A percentile compares a stretch with the other conserved stretches of the same genome.
phyloP scores from a whole-genome alignment of 2,329 filamentous ascomycete species.

The Fusarium incarnatum region DNA sequence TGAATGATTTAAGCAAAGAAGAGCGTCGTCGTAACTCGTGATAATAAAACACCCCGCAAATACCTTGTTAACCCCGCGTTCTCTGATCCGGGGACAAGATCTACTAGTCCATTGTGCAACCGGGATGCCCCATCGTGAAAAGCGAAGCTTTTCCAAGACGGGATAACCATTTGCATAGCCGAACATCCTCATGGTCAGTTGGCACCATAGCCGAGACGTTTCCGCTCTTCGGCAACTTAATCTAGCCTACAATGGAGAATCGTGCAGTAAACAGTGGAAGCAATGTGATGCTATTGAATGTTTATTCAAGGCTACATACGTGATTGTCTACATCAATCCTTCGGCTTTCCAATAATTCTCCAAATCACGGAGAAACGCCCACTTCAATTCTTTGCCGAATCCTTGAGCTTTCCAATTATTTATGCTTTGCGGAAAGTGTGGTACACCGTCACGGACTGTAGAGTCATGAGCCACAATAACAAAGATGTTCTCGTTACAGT shows the following conservation, averaged over 20 bases:
- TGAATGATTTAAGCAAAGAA: neutral
- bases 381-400: constrained; percentile 28
- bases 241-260: neutral
- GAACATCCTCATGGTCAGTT: neutral
- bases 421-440: constrained; percentile 35
- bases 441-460: constrained; percentile 36
- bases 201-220: neutral
- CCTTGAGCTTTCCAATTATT: constrained; percentile 39
- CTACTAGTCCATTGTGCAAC: neutral
- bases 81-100: neutral
- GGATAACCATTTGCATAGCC: constrained; percentile 19
- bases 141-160: constrained; percentile 12
- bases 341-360: constrained; percentile 36
- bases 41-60: neutral
- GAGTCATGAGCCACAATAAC: constrained; percentile 40
- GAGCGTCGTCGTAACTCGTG: neutral
- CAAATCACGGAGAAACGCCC: constrained; percentile 38
- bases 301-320: neutral
- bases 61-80: constrained; percentile 8
- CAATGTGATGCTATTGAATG: neutral
- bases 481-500: constrained; percentile 38
- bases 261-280: neutral
- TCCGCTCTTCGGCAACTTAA: neutral
- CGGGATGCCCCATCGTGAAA: neutral
- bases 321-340: constrained; percentile 7